Percentiles rank a stretch among this genome's conserved stretches.
Conservation (phyloP, 75 land plant species). For the Cryptomeria japonica region DNA sequence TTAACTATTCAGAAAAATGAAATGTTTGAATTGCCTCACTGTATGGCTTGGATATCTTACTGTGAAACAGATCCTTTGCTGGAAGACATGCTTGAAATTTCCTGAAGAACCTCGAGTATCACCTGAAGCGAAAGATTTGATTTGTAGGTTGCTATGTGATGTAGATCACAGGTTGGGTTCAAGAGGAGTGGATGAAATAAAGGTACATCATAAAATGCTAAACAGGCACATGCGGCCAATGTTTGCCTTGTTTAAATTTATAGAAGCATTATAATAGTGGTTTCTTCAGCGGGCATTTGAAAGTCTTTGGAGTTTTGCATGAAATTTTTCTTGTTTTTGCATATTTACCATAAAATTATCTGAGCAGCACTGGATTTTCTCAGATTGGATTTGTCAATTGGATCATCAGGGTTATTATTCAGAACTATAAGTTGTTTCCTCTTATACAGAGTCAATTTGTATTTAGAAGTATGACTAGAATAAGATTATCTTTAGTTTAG, state of each 20-base stretch:
- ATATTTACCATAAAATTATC: not conserved
- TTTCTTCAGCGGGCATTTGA: not conserved
- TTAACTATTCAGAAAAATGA: not conserved
- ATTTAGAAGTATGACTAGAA: not conserved
- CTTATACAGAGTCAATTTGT: not conserved
- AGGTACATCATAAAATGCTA: constrained; percentile 43
- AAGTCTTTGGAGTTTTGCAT: not conserved
- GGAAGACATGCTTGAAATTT: constrained; percentile 72
- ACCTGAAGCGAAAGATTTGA: constrained; percentile 71
- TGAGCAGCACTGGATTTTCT: not conserved
- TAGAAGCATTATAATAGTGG: not conserved
- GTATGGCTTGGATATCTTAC: not conserved
- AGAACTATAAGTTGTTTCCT: not conserved
- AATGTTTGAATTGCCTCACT: not conserved
- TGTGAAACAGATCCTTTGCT: constrained; percentile 60
- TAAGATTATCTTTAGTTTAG: not conserved
- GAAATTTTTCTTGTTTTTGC: not conserved
- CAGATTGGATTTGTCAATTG: not conserved
- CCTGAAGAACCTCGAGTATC: constrained; percentile 73
- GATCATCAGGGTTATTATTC: not conserved
- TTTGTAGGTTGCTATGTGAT: constrained; percentile 69
- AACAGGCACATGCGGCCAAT: not conserved
- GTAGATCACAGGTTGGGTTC: constrained; percentile 73
- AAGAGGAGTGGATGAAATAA: constrained; percentile 69
- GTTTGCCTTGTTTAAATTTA: not conserved